Evolutionary conservation across 257 asterid species (phyloP), one percentile per base, ranked within the genome.

Genomic region (Marsdenia floribunda): DNA sequence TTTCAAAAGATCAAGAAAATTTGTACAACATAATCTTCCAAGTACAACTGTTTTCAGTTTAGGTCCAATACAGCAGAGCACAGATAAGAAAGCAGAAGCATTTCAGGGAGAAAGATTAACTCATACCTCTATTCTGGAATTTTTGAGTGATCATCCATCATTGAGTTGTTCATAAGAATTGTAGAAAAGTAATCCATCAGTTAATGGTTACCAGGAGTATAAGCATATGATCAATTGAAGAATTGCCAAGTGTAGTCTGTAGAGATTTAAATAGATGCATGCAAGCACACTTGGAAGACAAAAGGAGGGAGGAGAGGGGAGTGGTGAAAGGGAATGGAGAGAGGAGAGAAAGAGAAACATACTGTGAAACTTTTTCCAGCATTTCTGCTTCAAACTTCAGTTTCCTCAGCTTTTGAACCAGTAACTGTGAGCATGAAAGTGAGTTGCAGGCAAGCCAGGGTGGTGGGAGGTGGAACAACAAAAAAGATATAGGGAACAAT

Each of bases 281-380:
- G 72, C 22, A 33, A 24, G 9, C 40, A 22, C 35, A 73, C 37
- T 26, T 21, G 55, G 33, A 57, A 18, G 59, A 6, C 38, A 5
- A 54, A 68, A 12, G 42, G 21, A 60, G 16, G 22, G 49, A 68
- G 10, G 24, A 44, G 49, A 44, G 49, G 49, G 12, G 49, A 44
- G 70, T 7, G 47, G 35, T 44, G 65, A 46, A 67, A 14, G 5
- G 67, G 59, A 6, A 21, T 46, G 58, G 63, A 59, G 73, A 65
- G 70, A 65, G 33, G 71, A 38, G 71, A 33, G 52, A 21, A 66
- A 47, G n/a, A 53, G 29, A 22, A 35, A 35, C 71, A 69, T 85
- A 91, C 97, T 47, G 47, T 12, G 93, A 85, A 46, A 88, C 80
- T 71, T 86, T 91, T 49, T 86, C 90, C 26, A 91, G 82, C 92